Base-by-base conservation (phyloP, 2,329 filamentous ascomycete genomes). In the Penicillium sp. region DNA sequence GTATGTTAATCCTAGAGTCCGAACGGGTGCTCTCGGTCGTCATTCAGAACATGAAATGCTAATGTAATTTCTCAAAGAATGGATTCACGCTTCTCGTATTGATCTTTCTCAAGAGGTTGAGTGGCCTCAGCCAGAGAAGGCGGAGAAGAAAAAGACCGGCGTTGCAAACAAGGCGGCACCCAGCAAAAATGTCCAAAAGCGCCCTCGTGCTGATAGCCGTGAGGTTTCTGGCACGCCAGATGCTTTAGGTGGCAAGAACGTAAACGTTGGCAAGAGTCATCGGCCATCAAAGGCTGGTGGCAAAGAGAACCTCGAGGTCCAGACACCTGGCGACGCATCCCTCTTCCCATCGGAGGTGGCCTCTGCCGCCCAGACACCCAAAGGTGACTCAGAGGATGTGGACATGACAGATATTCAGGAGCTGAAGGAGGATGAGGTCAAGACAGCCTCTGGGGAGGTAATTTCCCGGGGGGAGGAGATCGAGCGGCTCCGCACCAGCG, bases 91-190 rank as follows among this genome's bases (percentile, higher is more conserved):
- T 27, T 81, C 85, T 33, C 85, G 94, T 33, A 90, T 99, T 63
- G 91, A 97, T 72, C 87, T 99, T 55, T 81, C 83, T 1, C 87
- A 91, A 63, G 92, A 97, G 67, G 94, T 99, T 52, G 94, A 99
- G 77, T 99, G 94, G 92, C 94, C 94, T 20, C 88, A 87, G 57
- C 90, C 92, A 9, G 92, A 96, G 60, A 96, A 96, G 73, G 82
- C 87, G 1, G 95, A 96, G 67, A 94, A 93, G 76, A 85, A 85
- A 65, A 95, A 95, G 76, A 87, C 90, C 62, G 82, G 70, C 73
- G 15, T 79, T 75, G 35, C 64, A 58, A 79, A 69, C 18, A 81
- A 85, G 54, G 79, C 79, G 54, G 79, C 79, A 1, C 78, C 79
- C 0, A 77, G 81, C 15, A 86, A 86, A 70, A 86, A 85, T 70